Evolutionary conservation across 1,139 yeast genomes (phyloP), one percentile per base, ranked within the genome.

Genomic region (Yamadazyma triangularis): DNA sequence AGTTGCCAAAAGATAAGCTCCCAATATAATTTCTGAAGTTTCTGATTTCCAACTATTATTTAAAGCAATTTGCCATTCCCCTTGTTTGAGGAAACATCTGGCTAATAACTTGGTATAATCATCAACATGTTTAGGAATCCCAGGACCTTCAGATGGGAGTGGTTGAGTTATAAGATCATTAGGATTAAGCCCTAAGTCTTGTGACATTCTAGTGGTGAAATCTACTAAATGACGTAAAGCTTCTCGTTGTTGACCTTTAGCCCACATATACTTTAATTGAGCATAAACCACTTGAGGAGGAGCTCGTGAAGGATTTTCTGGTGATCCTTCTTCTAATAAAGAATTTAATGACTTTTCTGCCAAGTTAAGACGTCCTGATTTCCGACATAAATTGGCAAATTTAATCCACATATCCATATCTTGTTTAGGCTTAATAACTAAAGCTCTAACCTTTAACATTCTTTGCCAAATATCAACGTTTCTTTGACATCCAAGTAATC

Each of bases 401-500:
- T 91, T 89, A 47, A 93, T 91, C 96, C 97, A 88, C 78, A 89
- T 87, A 38, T 87, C 93, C 94, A 89, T 85, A 53, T 93, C 97
- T 48, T 91, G 95, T 45, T 89, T 86, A 1, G 98, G 99, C 41
- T 84, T 84, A 26, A 91, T 86, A 11, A 93, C 97, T 35, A 93
- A 67, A 0, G 97, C 93, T 34, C 98, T 72, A 2, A 91, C 96
- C 53, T 89, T 86, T 39, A 93, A 70, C 80, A 91, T 82, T 51
- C 97, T 72, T 56, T 91, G 97, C 98, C 99, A 93, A 15, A 89
- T 89, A 58, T 93, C 99, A 29, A 91, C 97, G 59, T 91, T 91
- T 47, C 94, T 73, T 58, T 91, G 98, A 52, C 96, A 88, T 2
- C 98, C 97, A 37, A 87, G 64, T 32, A 93, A 64, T 47, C 99